Conservation (phyloP, 768 basidiomycete genomes). For the Mycena albidolilacea region DNA sequence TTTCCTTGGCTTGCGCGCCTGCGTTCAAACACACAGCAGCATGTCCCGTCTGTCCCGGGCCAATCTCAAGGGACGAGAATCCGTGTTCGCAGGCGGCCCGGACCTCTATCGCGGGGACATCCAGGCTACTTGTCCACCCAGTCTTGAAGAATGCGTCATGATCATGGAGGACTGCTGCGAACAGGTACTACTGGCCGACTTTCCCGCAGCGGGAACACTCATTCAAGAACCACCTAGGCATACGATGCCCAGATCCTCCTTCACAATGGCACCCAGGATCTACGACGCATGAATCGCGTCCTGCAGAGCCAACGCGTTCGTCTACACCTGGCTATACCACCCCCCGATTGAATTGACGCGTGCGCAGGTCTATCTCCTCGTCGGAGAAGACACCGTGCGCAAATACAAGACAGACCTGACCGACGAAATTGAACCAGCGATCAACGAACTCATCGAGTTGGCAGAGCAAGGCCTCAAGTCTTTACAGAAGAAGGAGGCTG, state of each 20-base stretch:
- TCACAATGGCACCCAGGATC: conserved; percentile 78
- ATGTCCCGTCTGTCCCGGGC: conserved; percentile 70
- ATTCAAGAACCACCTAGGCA: conserved; percentile 57
- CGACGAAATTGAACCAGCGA: conserved; percentile 87
- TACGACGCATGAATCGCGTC: conserved; percentile 79
- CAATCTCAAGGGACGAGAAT: conserved; percentile 73
- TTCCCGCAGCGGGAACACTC: neutral
- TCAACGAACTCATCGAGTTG: conserved; percentile 79
- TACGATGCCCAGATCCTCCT: conserved; percentile 79
- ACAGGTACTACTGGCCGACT: conserved; percentile 54
- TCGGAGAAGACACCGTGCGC: conserved; percentile 80
- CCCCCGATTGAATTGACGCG: conserved; percentile 2
- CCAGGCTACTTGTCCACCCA: conserved; percentile 77
- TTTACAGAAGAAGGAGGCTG: conserved; percentile 73
- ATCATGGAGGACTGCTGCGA: conserved; percentile 88
- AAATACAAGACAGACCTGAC: conserved; percentile 82
- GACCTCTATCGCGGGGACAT: conserved; percentile 76
- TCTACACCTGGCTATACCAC: conserved; percentile 26
- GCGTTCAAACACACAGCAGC: too few species aligned
- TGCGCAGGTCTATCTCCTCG: conserved; percentile 78
- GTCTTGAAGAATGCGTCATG: conserved; percentile 81
- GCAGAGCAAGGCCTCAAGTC: conserved; percentile 78
- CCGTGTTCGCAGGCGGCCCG: conserved; percentile 78
- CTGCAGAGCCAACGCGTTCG: conserved; percentile 76
- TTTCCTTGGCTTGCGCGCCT: too few species aligned